These are phyloP conservation scores for Scheffersomyces ergatensis DNA, from an alignment of 805 yeast species.

Conservation along the genomic window DNA sequence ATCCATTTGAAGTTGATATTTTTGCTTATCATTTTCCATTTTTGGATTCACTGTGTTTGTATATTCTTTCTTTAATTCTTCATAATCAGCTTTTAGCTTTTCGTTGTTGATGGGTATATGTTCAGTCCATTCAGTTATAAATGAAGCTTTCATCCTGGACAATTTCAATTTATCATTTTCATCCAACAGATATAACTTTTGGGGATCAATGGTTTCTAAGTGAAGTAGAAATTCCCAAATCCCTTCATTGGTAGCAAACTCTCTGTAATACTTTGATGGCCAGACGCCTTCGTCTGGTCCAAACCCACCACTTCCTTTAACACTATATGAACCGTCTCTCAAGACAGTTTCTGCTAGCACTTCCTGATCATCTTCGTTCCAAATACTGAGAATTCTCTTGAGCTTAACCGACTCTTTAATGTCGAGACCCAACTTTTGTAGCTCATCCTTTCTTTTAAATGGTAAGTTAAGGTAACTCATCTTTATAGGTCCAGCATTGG, in stretches of 20 bases:
- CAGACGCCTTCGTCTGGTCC: slow-evolving; percentile 25
- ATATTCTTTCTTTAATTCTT: neutral
- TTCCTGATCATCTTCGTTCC: slow-evolving; percentile 17
- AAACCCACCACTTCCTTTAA: slow-evolving; percentile 25
- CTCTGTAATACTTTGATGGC: slow-evolving; percentile 25
- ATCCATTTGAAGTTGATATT: slow-evolving; percentile 10
- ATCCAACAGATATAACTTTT: too few relatives aligned
- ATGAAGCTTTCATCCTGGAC: neutral
- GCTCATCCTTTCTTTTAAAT: slow-evolving; percentile 9
- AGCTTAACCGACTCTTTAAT: slow-evolving; percentile 26
- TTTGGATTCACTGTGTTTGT: neutral
- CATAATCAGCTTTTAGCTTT: neutral
- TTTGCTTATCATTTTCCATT: slow-evolving; percentile 3
- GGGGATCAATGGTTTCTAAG: neutral
- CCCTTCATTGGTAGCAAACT: slow-evolving; percentile 28
- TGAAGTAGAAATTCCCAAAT: slow-evolving; percentile 29
- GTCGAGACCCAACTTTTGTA: slow-evolving; percentile 28
- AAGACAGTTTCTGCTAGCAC: slow-evolving; percentile 8
- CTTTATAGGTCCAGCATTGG: slow-evolving; percentile 29
- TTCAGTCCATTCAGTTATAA: neutral
- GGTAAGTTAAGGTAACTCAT: slow-evolving; percentile 30
- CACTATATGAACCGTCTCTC: slow-evolving; percentile 28
- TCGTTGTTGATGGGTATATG: neutral
- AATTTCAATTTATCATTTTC: neutral
- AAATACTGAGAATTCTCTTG: slow-evolving; percentile 21